phyloP scores from a whole-genome alignment of 2,329 filamentous ascomycete species.

The Monosporascus sp. region DNA sequence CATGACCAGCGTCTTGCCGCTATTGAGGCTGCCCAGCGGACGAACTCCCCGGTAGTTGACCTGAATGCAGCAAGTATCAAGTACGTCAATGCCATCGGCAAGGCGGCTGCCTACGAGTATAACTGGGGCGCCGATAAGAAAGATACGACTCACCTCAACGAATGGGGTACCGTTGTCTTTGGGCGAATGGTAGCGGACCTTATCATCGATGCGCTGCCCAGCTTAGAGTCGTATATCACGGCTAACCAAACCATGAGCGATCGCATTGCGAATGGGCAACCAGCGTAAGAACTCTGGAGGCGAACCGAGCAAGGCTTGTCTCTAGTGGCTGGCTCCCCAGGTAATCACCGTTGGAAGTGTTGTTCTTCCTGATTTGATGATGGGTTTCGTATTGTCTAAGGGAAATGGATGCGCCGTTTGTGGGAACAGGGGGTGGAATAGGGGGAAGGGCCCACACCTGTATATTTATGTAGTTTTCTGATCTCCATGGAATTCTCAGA shows the following conservation, averaged over 20 bases:
- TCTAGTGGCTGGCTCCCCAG: no score
- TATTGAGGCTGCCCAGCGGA: constrained; percentile 38
- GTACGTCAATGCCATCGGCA: constrained; percentile 49
- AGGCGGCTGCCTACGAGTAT: constrained; percentile 38
- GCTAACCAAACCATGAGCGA: constrained; percentile 28
- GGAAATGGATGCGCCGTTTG: no score
- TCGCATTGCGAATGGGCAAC: constrained; percentile 26
- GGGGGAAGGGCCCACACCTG: no score
- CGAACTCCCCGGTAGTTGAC: constrained; percentile 37
- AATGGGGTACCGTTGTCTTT: constrained; percentile 49
- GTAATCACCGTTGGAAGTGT: no score
- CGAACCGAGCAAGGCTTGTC: no score
- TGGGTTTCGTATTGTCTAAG: no score
- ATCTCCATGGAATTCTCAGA: no score
- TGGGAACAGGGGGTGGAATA: no score
- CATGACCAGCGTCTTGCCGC: constrained; percentile 39
- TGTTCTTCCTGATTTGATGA: no score
- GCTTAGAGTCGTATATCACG: constrained; percentile 20
- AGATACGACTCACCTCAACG: constrained; percentile 55
- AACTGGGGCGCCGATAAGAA: constrained; percentile 32
- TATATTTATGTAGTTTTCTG: no score
- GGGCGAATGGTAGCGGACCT: constrained; percentile 52
- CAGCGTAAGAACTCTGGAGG: constrained; percentile 28
- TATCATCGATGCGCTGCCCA: constrained; percentile 25
- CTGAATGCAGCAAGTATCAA: constrained; percentile 44